A percentile compares a stretch with the other conserved stretches of the same genome.
Evolutionary conservation across 1,139 yeast genomes (phyloP).

Genomic region (Pichia sp.): DNA sequence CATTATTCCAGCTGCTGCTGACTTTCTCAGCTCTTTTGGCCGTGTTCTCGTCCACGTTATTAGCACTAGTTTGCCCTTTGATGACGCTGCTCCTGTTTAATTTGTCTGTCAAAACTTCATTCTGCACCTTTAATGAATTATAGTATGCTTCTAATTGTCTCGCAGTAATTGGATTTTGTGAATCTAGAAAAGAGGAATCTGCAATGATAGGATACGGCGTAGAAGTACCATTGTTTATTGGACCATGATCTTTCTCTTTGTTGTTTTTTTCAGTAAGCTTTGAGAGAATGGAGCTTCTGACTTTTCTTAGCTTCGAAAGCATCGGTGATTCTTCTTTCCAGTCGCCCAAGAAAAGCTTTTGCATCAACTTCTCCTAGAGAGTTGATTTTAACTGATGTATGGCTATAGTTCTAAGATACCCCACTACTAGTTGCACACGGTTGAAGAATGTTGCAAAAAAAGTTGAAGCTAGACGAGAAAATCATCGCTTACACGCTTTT

Average conservation of each 20-base stretch:
- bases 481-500: not conserved
- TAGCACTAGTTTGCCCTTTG: not conserved
- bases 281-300: slow-evolving; percentile 7
- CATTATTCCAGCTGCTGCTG: slow-evolving; percentile 10
- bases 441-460: not conserved
- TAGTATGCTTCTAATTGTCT: slow-evolving; percentile 27
- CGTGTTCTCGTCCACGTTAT: not conserved
- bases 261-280: not conserved
- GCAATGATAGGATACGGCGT: not conserved
- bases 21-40: not conserved
- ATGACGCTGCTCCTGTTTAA: slow-evolving; percentile 5
- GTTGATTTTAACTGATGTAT: not conserved
- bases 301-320: slow-evolving; percentile 8
- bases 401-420: too few species aligned
- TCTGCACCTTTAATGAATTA: slow-evolving; percentile 25
- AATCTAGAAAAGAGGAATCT: slow-evolving; percentile 6
- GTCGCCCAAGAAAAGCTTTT: slow-evolving; percentile 6
- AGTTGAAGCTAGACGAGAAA: slow-evolving; percentile 1
- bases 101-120: slow-evolving; percentile 19
- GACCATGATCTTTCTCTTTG: not conserved
- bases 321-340: not conserved
- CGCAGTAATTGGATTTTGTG: slow-evolving; percentile 22
- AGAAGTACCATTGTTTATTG: not conserved
- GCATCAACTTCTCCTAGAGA: not conserved
- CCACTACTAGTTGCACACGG: not conserved